Percentiles rank a stretch among this genome's conserved stretches.
These are phyloP conservation scores for Suhomyces kunorum DNA, from an alignment of 1,139 yeast genomes.

Conservation along the genomic window DNA sequence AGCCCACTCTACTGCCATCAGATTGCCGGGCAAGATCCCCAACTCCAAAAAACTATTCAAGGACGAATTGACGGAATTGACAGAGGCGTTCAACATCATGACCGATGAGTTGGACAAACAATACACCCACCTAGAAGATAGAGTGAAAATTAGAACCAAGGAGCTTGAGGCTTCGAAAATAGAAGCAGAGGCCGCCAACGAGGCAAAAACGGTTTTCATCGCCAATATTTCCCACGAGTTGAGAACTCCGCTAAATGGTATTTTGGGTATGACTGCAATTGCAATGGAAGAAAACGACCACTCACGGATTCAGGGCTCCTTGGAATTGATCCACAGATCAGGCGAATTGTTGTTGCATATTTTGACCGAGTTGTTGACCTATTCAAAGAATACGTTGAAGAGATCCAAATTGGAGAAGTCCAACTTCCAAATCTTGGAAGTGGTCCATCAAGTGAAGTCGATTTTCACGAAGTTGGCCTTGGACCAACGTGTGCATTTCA, in stretches of 20 bases:
- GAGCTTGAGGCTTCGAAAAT: conserved; percentile 86
- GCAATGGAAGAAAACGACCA: conserved; percentile 83
- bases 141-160: conserved; percentile 84
- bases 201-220: conserved; percentile 90
- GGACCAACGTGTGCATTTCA: conserved; percentile 69
- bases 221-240: conserved; percentile 96
- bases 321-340: conserved; percentile 79
- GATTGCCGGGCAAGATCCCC: conserved; percentile 54
- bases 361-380: conserved; percentile 83
- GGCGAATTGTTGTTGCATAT: conserved; percentile 87
- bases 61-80: conserved; percentile 85
- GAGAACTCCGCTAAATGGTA: conserved; percentile 93
- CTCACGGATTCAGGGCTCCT: conserved; percentile 59
- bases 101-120: conserved; percentile 83
- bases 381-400: conserved; percentile 86
- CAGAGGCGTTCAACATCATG: conserved; percentile 90
- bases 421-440: conserved; percentile 71
- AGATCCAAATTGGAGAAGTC: conserved; percentile 81
- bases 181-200: conserved; percentile 92
- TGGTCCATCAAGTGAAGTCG: conserved; percentile 81
- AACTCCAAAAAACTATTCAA: conserved; percentile 60
- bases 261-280: conserved; percentile 92
- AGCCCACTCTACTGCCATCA: conserved; percentile 41
- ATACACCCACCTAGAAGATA: conserved; percentile 79
- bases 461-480: conserved; percentile 84